phyloP scores from a whole-genome alignment of 75 land plant species.

The Pinus albicaulis region DNA sequence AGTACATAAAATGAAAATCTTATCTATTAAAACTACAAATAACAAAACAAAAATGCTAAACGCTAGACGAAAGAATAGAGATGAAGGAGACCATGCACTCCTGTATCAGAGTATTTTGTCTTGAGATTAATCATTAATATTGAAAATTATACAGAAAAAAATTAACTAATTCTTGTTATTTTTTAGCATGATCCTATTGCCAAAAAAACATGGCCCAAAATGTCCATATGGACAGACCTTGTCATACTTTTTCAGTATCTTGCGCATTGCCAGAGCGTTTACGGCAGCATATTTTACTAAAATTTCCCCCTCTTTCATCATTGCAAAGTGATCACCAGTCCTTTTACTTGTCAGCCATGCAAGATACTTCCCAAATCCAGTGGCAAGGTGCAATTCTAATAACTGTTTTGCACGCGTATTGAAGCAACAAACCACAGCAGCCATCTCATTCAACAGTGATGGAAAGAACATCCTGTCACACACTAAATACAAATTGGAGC shows the following conservation, averaged over 20 bases:
- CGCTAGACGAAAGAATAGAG: too few species aligned
- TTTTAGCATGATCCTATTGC: neutral
- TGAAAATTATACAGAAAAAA: neutral
- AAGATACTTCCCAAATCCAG: constrained; percentile 58
- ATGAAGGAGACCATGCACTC: too few species aligned
- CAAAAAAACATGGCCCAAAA: neutral
- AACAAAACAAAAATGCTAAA: too few species aligned
- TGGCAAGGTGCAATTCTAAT: constrained; percentile 75
- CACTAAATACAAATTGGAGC: constrained; percentile 22
- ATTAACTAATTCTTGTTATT: neutral
- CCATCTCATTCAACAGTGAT: constrained; percentile 70
- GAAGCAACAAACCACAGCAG: constrained; percentile 71
- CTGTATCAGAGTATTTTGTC: neutral
- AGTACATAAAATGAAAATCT: too few species aligned
- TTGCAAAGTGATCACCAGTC: constrained; percentile 22
- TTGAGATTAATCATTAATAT: too few species aligned
- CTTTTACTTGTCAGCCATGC: constrained; percentile 39
- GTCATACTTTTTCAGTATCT: constrained; percentile 96
- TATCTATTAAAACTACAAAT: too few species aligned
- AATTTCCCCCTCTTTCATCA: constrained; percentile 70
- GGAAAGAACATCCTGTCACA: constrained; percentile 91
- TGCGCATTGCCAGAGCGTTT: constrained; percentile 82
- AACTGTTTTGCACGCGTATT: constrained; percentile 69
- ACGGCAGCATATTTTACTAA: constrained; percentile 81
- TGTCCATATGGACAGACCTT: constrained; percentile 41